Base-by-base conservation (phyloP, 1,139 yeast genomes). In the Kluyveromyces sp. region DNA sequence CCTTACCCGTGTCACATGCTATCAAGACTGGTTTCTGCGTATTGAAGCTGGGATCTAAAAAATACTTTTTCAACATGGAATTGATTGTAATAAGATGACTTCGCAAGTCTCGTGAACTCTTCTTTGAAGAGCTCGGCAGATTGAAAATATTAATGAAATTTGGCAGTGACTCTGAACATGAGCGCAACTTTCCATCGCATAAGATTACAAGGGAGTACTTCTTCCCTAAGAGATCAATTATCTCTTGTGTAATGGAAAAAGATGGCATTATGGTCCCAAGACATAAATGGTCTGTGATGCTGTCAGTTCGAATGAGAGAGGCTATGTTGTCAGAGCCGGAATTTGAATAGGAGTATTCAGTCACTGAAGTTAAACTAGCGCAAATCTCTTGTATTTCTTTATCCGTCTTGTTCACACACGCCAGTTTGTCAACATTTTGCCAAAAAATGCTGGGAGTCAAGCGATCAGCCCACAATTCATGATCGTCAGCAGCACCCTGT, bases 401-500 rank as follows among this genome's bases (percentile, higher is more conserved):
- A 36, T 70, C 71, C 3, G 73, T 55, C 38, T 63, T 57, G 2
- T 66, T 61, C 1, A 64, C 50, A 17, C 64, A 57, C 7, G 66
- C 65, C 13, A 79, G 57, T 2, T 52, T 33, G 0, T 62, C 62
- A 2, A 62, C 47, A 42, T 73, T 57, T 0, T 60, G 48, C 95
- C 95, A 87, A 44, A 84, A 75, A 13, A 74, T 43, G 1, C 58
- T 53, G 0, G 92, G 78, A 1, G 70, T 72, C 20, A 87, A 61
- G 0, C 71, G 70, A 4, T 66, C 58, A 0, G 88, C 79, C 96
- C 96, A 88, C 20, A 82, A 67, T 55, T 88, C 96, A 58, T 88
- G 95, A 56, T 88, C 96, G 61, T 88, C 96, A 0, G 94, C 96
- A 0, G 95, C 88, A 1, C 96, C 96, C 62, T 86, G 96, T 1